phyloP scores from a whole-genome alignment of 2,329 filamentous ascomycete species.

The Talaromyces verruculosus region DNA sequence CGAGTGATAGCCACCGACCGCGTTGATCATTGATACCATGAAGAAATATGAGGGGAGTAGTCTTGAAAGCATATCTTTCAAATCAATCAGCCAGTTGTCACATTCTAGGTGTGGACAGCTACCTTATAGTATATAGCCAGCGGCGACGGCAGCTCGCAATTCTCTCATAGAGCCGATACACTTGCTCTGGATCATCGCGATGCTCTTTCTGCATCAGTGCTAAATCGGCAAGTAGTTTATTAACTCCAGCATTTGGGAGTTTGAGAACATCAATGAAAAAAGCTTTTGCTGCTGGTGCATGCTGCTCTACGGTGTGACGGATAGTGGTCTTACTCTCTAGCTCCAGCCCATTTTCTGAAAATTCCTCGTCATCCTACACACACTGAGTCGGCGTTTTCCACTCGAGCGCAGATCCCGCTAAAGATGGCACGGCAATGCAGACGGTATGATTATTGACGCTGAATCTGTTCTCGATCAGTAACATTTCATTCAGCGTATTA shows the following conservation, averaged over 20 bases:
- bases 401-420: neutral
- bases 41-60: neutral
- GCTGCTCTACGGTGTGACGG: neutral
- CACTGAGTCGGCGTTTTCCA: neutral
- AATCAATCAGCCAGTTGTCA: neutral
- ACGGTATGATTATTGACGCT: neutral
- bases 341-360: neutral
- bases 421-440: neutral
- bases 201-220: slow-evolving; percentile 14
- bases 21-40: neutral
- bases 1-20: neutral
- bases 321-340: neutral
- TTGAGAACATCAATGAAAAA: neutral
- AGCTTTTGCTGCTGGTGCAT: neutral
- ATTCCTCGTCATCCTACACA: neutral
- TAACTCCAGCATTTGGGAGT: neutral
- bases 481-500: neutral
- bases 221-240: neutral
- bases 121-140: neutral
- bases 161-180: slow-evolving; percentile 18
- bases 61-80: neutral
- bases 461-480: neutral
- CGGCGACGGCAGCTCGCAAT: slow-evolving; percentile 18
- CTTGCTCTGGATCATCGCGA: slow-evolving; percentile 17
- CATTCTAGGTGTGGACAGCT: neutral